Evolutionary conservation across 2,329 filamentous ascomycete species (phyloP), one percentile per base, ranked within the genome.

Genomic region (Colletotrichum camelliae): DNA sequence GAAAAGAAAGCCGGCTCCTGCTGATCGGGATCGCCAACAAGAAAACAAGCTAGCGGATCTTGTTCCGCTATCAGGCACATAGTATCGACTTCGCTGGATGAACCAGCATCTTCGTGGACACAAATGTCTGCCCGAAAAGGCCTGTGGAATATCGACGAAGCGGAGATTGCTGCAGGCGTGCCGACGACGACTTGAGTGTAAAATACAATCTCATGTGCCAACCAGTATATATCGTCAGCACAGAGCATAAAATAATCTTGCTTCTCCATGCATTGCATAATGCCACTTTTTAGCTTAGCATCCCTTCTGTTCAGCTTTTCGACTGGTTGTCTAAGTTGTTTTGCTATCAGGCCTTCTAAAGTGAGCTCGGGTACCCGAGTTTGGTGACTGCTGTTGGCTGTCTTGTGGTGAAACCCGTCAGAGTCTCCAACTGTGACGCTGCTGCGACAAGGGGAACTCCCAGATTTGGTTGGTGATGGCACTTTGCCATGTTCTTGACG

Each of bases 371-470:
- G n/a, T 52, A 21, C 43, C 7, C 43, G 43, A 52, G n/a, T 21
- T 52, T 13, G 43, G 10, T 43, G 39, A 43, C 39, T 43, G 39
- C 39, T 43, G 39, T 43, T n/a, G 18, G 18, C 39, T 43, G 39
- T 43, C 18, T 43, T n/a, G 39, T 6, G 4, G 6, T 43, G 39
- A 43, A 43, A 43, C 18, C 9, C 39, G 39, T 43, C 39, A 18
- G 39, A 5, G 39, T 43, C 39, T 43, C 39, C 39, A 7, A 43
- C 39, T 43, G 39, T 43, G 6, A 5, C 18, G 5, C 5, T 43
- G 18, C 18, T 43, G 5, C 39, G 39, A 43, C 1, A 0, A n/a
- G 18, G 5, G 18, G 18, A 0, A 18, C 9, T 43, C 9, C 18
- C 39, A 0, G 39, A 18, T 7, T 0, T 43, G 5, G 39, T 43